Evolutionary conservation across 2,329 filamentous ascomycete species (phyloP).

Genomic region (Verticillium albo-atrum): DNA sequence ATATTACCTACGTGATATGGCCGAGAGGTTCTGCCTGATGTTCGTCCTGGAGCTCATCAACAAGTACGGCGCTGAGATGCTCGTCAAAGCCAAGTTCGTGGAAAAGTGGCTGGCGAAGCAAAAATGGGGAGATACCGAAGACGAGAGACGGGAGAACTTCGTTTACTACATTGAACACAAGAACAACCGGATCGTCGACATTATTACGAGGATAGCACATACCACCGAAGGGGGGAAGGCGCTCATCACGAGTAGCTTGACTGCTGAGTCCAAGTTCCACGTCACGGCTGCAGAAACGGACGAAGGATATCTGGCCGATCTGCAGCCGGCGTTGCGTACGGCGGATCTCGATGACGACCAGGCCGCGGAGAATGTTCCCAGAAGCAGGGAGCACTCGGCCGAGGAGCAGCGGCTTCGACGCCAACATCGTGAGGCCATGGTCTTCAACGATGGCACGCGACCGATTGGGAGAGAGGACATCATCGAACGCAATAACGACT

Average conservation of each 20-base stretch:
- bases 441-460: constrained; percentile 79
- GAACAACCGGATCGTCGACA: constrained; percentile 50
- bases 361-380: constrained; percentile 26
- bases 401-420: constrained; percentile 71
- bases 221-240: constrained; percentile 47
- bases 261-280: constrained; percentile 23
- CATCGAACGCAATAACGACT: constrained; percentile 58
- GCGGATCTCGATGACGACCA: constrained; percentile 18
- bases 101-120: constrained; percentile 72
- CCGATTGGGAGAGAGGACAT: constrained; percentile 74
- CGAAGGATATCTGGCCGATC: constrained; percentile 24
- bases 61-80: constrained; percentile 49
- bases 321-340: constrained; percentile 27
- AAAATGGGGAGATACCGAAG: constrained; percentile 56
- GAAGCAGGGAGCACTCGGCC: constrained; percentile 45
- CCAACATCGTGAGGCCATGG: constrained; percentile 81
- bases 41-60: constrained; percentile 55
- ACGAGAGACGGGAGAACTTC: constrained; percentile 52
- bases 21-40: constrained; percentile 56
- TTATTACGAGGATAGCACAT: constrained; percentile 43
- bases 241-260: constrained; percentile 44
- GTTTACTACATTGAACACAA: constrained; percentile 42
- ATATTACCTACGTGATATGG: constrained; percentile 56
- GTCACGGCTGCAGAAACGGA: constrained; percentile 8
- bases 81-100: constrained; percentile 62